phyloP scores from a whole-genome alignment of 2,329 filamentous ascomycete species.

The Teratosphaeria gauchensis region DNA sequence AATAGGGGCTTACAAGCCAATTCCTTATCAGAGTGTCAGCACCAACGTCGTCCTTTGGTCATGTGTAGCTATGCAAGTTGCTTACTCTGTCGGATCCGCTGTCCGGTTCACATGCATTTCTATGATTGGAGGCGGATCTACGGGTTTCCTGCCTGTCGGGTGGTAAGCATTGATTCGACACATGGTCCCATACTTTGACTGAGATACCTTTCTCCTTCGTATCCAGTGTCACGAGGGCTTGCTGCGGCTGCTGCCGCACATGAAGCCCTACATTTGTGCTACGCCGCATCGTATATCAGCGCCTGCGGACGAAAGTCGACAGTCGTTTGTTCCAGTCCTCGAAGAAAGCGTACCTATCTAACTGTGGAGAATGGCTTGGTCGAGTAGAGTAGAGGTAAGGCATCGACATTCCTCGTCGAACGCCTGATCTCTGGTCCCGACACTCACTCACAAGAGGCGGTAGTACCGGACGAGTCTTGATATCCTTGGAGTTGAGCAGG shows the following conservation, averaged over 20 bases:
- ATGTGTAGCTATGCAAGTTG: neutral
- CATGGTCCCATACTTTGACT: neutral
- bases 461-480: neutral
- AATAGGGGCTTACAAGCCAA: constrained; percentile 55
- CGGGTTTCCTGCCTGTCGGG: constrained; percentile 54
- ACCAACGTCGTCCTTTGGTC: neutral
- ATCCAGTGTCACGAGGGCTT: constrained; percentile 54
- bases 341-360: constrained; percentile 1
- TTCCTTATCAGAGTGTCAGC: constrained; percentile 32
- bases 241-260: constrained; percentile 57
- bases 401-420: constrained; percentile 3
- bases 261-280: constrained; percentile 49
- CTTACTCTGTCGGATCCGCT: constrained; percentile 9
- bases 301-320: neutral
- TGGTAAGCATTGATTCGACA: neutral
- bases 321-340: neutral
- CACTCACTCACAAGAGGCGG: neutral
- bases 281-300: constrained; percentile 5
- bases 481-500: neutral
- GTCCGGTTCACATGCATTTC: constrained; percentile 49
- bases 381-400: constrained; percentile 1
- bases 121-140: constrained; percentile 80
- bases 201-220: constrained; percentile 64
- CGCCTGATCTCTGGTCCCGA: neutral
- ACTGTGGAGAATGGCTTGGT: neutral